A percentile compares a stretch with the other conserved stretches of the same genome.
phyloP scores from a whole-genome alignment of 768 basidiomycete species.

The Cystobasidium tubakii region DNA sequence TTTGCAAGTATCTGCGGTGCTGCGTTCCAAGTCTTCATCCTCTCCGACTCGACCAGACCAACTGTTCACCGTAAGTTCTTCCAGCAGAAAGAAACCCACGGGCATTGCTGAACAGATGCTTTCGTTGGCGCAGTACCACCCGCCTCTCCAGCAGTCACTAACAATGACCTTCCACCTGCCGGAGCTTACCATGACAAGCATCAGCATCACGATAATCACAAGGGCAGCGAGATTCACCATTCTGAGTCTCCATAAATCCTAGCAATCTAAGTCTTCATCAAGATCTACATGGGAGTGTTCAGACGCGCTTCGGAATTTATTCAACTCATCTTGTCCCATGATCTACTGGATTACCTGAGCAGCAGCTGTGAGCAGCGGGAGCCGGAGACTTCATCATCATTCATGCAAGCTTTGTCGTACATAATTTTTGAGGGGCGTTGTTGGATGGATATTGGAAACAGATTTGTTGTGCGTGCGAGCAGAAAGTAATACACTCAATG shows the following conservation, averaged over 20 bases:
- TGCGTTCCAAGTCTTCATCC: constrained; percentile 37
- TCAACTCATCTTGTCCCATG: no score
- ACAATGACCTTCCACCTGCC: background rate
- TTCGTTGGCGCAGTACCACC: background rate
- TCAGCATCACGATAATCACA: background rate
- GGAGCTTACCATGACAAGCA: background rate
- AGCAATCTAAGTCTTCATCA: no score
- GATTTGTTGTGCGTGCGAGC: no score
- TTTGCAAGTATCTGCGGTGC: constrained; percentile 30
- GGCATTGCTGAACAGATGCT: background rate
- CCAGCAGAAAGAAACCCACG: background rate
- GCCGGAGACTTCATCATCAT: no score
- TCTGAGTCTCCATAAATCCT: background rate
- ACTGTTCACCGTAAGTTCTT: background rate
- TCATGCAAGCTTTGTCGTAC: no score
- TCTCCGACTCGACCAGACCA: constrained; percentile 33
- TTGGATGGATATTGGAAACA: no score
- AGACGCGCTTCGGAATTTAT: no score
- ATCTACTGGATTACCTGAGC: no score
- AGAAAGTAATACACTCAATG: no score
- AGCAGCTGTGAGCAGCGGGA: no score
- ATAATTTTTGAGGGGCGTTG: no score
- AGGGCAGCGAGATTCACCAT: background rate
- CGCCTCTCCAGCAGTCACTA: constrained; percentile 4
- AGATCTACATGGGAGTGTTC: no score